Base-by-base conservation (phyloP, 1,284 basidiomycete species). In the Meripilus lineatus region DNA sequence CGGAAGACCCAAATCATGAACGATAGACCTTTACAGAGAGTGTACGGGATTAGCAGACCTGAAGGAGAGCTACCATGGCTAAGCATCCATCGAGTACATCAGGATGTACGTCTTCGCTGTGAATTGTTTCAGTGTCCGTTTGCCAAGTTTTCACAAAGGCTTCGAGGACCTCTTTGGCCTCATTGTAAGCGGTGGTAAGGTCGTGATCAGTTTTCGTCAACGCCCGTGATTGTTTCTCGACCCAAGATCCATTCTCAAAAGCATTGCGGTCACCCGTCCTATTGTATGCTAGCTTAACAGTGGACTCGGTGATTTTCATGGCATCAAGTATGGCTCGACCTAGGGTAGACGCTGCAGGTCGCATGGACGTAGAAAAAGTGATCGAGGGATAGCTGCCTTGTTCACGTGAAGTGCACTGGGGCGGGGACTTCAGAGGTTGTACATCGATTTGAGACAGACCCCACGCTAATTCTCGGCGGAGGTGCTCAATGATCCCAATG, bases 391-490 rank as follows among this genome's bases (percentile, higher is more conserved):
- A 7, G 40, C 32, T 24, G 50, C 21, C 40, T 50, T 44, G 37
- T 46, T 6, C 42, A 42, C 11, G 38, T 33, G 22, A 45, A 32
- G 8, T n/a, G n/a, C 10, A n/a, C 28, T 30, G 10, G 8, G 8
- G 10, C n/a, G 28, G n/a, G 8, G 28, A 8, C 8, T 30, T 30
- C 10, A 8, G 8, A 30, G 28, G 8, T 10, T 10, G 28, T 10
- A n/a, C 8, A 30, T 30, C 54, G 7, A 58, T 57, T 21, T 62
- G 57, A 4, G 63, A 54, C 56, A 69, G 64, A 25, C 71, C 72
- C 69, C 71, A 72, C 2, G 70, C 67, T 6, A 77, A 54, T 46
- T 74, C 72, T 23, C 72, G 65, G 13, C 74, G 64, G 7, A 74
- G 50, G 48, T 74, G 71, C 53, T 75, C 67, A 5, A 66, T 57